Evolutionary conservation across 1,139 yeast genomes (phyloP).

Genomic region (Hemisphaericaspora lyxosophila): DNA sequence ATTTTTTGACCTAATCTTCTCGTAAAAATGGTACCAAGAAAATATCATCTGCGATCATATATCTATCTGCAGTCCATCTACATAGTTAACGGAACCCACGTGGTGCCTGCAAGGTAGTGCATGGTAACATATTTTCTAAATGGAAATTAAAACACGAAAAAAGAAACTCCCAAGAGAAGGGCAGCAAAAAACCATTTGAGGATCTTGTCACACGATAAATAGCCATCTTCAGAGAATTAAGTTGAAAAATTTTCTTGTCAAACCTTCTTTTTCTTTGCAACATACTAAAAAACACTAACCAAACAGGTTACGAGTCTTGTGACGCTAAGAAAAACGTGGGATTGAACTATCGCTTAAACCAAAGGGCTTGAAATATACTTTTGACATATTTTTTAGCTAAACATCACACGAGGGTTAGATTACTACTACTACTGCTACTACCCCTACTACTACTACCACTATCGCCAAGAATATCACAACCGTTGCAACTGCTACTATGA

Average conservation of each 20-base stretch:
- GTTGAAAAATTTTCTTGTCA: constrained; percentile 3
- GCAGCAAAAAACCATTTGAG: constrained; percentile 2
- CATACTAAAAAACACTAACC: too few species aligned
- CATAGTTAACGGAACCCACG: background rate
- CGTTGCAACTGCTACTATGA: constrained; percentile 50
- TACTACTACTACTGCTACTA: too few species aligned
- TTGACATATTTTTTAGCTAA: constrained; percentile 4
- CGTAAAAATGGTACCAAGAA: too few species aligned
- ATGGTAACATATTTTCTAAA: background rate
- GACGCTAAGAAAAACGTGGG: constrained; percentile 2
- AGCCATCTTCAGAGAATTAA: background rate
- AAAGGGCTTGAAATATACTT: background rate
- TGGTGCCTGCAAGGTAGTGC: background rate
- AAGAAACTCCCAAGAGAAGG: background rate
- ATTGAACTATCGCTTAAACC: background rate
- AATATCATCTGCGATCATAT: too few species aligned
- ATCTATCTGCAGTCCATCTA: background rate
- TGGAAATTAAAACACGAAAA: background rate
- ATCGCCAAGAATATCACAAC: too few species aligned
- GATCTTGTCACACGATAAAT: constrained; percentile 13
- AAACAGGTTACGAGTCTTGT: constrained; percentile 4
- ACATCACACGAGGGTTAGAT: constrained; percentile 9
- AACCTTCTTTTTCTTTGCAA: background rate
- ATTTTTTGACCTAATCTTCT: too few species aligned
- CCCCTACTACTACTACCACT: too few species aligned